Evolutionary conservation across 768 basidiomycete species (phyloP), one percentile per base, ranked within the genome.

Genomic region (Lactifluus piperatus): DNA sequence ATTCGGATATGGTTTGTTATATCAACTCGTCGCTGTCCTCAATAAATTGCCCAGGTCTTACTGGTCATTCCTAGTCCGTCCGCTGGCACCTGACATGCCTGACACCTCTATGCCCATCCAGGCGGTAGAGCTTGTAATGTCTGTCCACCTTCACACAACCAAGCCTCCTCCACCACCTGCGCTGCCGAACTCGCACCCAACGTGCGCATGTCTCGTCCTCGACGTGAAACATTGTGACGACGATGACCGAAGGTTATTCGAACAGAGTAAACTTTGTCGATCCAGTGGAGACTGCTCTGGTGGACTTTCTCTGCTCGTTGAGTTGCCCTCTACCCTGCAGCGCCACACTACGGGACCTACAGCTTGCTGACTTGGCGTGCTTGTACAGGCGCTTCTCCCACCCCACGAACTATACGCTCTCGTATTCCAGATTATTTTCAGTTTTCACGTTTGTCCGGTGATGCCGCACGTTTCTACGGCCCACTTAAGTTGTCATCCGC

Each of bases 281-380:
- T 36, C 51, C 36, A 43, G 27, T 10, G n/a, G 50, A 5, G 50
- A 37, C 27, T 41, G 22, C 45, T 27, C 55, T 41, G 44, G 26
- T 24, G 55, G 24, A 26, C 54, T 56, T 36, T 56, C 45, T 56
- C 39, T 56, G 60, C 60, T 56, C 60, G 60, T 61, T 60, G 55
- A 61, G 60, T 61, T 45, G 54, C 55, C 51, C 50, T 29, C 55
- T 47, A 47, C 34, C 29, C 32, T 22, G 20, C 37, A 24, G 36
- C 44, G 27, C 39, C 32, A 56, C 29, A 37, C 36, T 24, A 24
- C 24, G 49, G 44, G 49, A 10, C 16, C 29, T 34, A 7, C 54
- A 27, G 30, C 45, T 36, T 45, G 54, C 57, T 64, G 62, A 64
- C 62, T 29, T 30, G 64, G 41, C 45, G 4, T 44, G 43, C 43